Evolutionary conservation across 1,284 basidiomycete species (phyloP).

Genomic region (Tremellales sp.): DNA sequence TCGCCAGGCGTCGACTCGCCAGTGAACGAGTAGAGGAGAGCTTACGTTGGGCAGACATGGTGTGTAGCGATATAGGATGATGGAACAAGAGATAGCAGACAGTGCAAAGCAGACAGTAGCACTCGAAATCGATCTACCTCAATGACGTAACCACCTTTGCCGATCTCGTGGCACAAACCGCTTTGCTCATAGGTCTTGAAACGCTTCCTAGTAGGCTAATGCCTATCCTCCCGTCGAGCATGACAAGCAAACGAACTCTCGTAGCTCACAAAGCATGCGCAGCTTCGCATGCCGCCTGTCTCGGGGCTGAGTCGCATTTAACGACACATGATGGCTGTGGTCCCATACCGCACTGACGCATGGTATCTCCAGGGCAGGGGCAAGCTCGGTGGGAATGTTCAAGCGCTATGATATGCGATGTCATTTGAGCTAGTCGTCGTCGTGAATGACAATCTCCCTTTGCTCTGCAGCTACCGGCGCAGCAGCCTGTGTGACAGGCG

Average conservation of each 20-base stretch:
- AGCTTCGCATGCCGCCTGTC: not conserved
- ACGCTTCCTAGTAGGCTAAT: no score
- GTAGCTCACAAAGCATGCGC: not conserved
- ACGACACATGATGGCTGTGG: not conserved
- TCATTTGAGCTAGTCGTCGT: not conserved
- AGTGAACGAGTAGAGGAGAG: not conserved
- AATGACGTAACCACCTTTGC: no score
- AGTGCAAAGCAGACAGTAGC: not conserved
- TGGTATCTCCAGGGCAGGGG: no score
- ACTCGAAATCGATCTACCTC: not conserved
- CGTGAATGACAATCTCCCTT: not conserved
- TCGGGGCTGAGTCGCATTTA: not conserved
- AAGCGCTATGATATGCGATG: not conserved
- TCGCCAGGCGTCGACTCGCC: not conserved
- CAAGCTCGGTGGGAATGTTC: no score
- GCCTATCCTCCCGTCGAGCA: no score
- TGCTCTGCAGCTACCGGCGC: not conserved
- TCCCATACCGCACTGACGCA: not conserved
- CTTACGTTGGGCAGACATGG: not conserved
- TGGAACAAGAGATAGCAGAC: not conserved
- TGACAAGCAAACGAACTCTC: not conserved
- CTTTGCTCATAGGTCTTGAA: no score
- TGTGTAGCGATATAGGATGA: not conserved
- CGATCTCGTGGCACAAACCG: no score
- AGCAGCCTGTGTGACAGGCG: constrained; percentile 1